Evolutionary conservation across 1,284 basidiomycete genomes (phyloP).

Genomic region (Tetrapyrgos nigripes): DNA sequence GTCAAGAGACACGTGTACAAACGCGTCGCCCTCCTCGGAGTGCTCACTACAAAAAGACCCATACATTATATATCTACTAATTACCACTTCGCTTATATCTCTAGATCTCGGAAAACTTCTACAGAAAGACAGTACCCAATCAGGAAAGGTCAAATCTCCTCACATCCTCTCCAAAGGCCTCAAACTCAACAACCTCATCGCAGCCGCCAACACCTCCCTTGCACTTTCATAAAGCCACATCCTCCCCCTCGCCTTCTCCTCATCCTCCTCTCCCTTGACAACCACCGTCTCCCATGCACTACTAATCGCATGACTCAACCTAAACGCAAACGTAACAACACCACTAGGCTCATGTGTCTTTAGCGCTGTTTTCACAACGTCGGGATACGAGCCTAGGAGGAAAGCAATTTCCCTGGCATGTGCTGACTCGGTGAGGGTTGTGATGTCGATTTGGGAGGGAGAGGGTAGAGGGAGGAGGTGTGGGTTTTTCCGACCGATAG

Average conservation of each 20-base stretch:
- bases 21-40: no score
- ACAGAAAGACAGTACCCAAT: no score
- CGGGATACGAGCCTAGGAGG: conserved; percentile 90
- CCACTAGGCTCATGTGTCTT: conserved; percentile 91
- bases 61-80: no score
- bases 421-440: conserved; percentile 68
- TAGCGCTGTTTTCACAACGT: conserved; percentile 86
- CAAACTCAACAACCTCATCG: conserved; percentile 90
- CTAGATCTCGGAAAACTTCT: no score
- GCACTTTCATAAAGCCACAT: conserved; percentile 92
- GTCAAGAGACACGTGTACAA: no score
- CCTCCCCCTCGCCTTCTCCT: conserved; percentile 84
- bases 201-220: conserved; percentile 86
- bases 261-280: conserved; percentile 82
- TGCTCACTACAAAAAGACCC: no score
- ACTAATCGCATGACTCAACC: conserved; percentile 82
- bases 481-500: conserved; percentile 94
- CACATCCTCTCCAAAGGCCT: conserved; percentile 95
- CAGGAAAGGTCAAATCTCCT: conserved; percentile 1
- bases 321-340: conserved; percentile 83
- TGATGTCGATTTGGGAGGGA: conserved; percentile 72
- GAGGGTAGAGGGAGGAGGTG: conserved; percentile 83
- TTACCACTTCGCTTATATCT: no score
- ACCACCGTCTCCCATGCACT: conserved; percentile 90
- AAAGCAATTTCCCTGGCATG: conserved; percentile 90